Evolutionary conservation across 768 basidiomycete species (phyloP).

Genomic region (Arthromyces matolae): DNA sequence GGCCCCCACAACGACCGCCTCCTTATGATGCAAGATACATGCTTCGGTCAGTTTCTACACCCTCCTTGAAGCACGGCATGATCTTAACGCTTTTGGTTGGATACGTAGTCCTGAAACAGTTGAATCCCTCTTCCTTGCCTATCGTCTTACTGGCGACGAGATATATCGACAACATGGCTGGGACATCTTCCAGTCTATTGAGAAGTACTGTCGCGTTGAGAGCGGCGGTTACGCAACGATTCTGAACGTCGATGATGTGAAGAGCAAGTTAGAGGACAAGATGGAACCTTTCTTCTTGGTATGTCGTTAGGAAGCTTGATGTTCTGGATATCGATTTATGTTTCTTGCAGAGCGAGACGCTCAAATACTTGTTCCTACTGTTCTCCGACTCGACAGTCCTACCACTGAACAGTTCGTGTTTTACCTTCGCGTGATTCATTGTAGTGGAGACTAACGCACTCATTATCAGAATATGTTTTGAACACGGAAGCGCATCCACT

Average conservation of each 20-base stretch:
- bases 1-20: conserved; percentile 29
- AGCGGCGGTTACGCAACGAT: conserved; percentile 86
- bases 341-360: conserved; percentile 69
- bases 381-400: conserved; percentile 76
- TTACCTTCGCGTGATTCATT: background rate
- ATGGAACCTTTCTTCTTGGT: conserved; percentile 98
- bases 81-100: background rate
- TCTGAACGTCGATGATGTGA: conserved; percentile 77
- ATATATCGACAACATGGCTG: conserved; percentile 84
- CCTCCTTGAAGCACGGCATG: background rate
- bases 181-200: conserved; percentile 88
- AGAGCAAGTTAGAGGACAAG: conserved; percentile 69
- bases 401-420: conserved; percentile 63
- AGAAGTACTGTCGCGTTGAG: conserved; percentile 73
- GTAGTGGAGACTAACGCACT: background rate
- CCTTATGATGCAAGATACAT: conserved; percentile 91
- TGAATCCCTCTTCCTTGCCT: conserved; percentile 74
- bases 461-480: conserved; percentile 72
- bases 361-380: conserved; percentile 89
- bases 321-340: background rate
- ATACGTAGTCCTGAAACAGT: conserved; percentile 8
- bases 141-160: conserved; percentile 78
- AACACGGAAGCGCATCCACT: conserved; percentile 74
- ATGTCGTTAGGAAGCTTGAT: background rate
- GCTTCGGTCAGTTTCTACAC: conserved; percentile 51